Percentiles rank a stretch among this genome's conserved stretches.
phyloP scores from a whole-genome alignment of 768 basidiomycete genomes.

The Russula sp. region DNA sequence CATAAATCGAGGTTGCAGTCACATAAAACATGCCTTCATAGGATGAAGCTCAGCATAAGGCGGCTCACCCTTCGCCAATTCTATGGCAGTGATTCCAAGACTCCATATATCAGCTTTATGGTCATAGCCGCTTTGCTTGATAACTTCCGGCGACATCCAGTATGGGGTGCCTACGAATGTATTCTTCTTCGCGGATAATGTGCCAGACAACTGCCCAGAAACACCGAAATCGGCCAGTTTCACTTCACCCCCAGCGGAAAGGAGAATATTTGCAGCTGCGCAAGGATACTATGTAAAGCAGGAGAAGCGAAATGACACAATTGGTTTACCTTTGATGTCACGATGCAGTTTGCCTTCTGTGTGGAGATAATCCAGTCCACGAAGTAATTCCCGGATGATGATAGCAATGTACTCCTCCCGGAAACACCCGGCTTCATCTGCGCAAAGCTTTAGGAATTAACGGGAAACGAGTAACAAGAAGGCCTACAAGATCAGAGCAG shows the following conservation, averaged over 20 bases:
- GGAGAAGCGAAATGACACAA: neutral
- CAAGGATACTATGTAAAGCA: neutral
- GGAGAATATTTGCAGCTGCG: conserved; percentile 88
- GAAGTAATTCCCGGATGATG: conserved; percentile 86
- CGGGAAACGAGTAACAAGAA: conserved; percentile 27
- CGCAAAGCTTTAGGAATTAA: conserved; percentile 9
- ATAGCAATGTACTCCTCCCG: conserved; percentile 99
- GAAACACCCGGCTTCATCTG: conserved; percentile 99
- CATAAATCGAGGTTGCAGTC: neutral
- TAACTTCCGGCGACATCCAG: conserved; percentile 99
- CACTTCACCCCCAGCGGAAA: conserved; percentile 90
- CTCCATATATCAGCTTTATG: conserved; percentile 99
- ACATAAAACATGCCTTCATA: conserved; percentile 76
- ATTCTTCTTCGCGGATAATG: conserved; percentile 92
- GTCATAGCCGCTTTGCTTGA: conserved; percentile 99
- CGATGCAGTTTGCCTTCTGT: conserved; percentile 95
- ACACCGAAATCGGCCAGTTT: conserved; percentile 99
- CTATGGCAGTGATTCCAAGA: conserved; percentile 95
- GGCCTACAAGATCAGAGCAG: conserved; percentile 87
- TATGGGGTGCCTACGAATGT: conserved; percentile 98
- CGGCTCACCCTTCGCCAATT: conserved; percentile 95
- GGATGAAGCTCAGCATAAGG: conserved; percentile 98
- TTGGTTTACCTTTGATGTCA: conserved; percentile 88
- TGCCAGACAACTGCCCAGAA: conserved; percentile 93
- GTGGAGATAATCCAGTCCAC: conserved; percentile 93